These are phyloP conservation scores for Lasiodiplodia gonubiensis DNA, from an alignment of 2,329 filamentous ascomycete species.

Conservation along the genomic window DNA sequence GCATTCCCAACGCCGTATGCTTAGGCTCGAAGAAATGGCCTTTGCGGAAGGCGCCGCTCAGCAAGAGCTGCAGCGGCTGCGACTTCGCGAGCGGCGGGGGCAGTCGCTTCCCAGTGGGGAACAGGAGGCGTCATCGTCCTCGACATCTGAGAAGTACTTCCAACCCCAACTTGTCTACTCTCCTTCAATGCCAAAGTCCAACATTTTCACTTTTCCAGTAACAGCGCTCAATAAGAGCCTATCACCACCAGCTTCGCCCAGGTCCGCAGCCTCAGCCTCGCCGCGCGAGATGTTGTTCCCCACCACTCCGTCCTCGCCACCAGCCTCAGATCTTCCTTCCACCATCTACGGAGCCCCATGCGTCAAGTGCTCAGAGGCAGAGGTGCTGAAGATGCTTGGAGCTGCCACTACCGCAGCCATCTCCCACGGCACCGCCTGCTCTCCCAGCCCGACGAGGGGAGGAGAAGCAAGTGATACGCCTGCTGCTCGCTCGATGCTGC, in stretches of 20 bases:
- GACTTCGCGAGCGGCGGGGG: not conserved
- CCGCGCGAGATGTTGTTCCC: not conserved
- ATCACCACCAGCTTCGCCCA: not conserved
- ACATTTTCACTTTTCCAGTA: not conserved
- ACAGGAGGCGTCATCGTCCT: not conserved
- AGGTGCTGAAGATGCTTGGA: not conserved
- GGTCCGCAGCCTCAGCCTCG: not conserved
- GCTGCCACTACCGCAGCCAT: not conserved
- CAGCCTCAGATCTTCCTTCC: not conserved
- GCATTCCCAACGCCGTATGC: not conserved
- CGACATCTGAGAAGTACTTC: not conserved
- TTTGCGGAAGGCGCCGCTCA: not conserved
- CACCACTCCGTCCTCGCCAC: not conserved
- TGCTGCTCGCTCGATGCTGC: not conserved
- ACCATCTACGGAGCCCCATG: not conserved
- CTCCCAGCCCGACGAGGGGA: not conserved
- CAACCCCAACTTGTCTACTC: not conserved
- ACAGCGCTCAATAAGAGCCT: not conserved
- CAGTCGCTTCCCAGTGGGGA: not conserved
- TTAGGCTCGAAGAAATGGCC: not conserved
- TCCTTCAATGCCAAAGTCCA: not conserved
- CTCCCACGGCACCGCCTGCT: not conserved
- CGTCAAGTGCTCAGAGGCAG: not conserved
- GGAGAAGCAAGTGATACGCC: not conserved
- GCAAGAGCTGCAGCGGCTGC: not conserved